A percentile compares a stretch with the other conserved stretches of the same genome.
Evolutionary conservation across 2,329 filamentous ascomycete species (phyloP).

Genomic region (Pseudocercospora crystallina): DNA sequence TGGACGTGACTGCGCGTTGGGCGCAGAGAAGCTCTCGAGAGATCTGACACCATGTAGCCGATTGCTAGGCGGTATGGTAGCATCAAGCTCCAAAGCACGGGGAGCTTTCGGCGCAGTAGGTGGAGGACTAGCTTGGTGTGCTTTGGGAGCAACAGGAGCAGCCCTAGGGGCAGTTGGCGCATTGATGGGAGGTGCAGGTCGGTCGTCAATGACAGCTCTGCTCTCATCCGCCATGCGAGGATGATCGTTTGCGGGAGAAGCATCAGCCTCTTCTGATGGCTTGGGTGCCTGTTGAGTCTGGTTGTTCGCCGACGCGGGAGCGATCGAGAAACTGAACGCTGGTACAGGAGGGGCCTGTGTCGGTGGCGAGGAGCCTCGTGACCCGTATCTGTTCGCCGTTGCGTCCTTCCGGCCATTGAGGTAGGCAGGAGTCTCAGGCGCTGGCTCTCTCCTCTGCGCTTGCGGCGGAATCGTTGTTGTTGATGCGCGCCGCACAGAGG

Average conservation of each 20-base stretch:
- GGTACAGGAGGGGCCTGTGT: slow-evolving; percentile 56
- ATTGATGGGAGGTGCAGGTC: slow-evolving; percentile 22
- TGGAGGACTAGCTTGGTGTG: slow-evolving; percentile 28
- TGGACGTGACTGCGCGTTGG: slow-evolving; percentile 8
- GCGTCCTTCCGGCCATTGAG: slow-evolving; percentile 47
- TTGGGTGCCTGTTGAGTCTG: slow-evolving; percentile 19
- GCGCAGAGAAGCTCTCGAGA: slow-evolving; percentile 28
- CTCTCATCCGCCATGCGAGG: slow-evolving; percentile 3
- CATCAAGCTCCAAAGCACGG: slow-evolving; percentile 31
- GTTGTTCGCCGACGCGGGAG: slow-evolving; percentile 28
- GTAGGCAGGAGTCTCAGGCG: slow-evolving; percentile 44
- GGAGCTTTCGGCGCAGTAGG: slow-evolving; percentile 35
- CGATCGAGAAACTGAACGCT: slow-evolving; percentile 47
- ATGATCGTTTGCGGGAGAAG: slow-evolving; percentile 2
- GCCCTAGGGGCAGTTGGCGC: slow-evolving; percentile 39
- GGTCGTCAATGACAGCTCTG: slow-evolving; percentile 15
- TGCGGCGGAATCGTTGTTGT: slow-evolving; percentile 13
- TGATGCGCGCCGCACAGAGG: slow-evolving; percentile 27
- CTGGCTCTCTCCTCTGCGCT: slow-evolving; percentile 34
- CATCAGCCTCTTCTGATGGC: slow-evolving; percentile 2
- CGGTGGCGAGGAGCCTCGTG: slow-evolving; percentile 51
- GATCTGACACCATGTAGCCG: slow-evolving; percentile 33
- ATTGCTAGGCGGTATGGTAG: slow-evolving; percentile 21
- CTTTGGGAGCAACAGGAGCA: slow-evolving; percentile 41
- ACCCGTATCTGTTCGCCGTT: slow-evolving; percentile 47